Percentiles rank a stretch among this genome's conserved stretches.
phyloP scores from a whole-genome alignment of 495 filamentous ascomycete genomes.

The Saxophila tyrrhenica region DNA sequence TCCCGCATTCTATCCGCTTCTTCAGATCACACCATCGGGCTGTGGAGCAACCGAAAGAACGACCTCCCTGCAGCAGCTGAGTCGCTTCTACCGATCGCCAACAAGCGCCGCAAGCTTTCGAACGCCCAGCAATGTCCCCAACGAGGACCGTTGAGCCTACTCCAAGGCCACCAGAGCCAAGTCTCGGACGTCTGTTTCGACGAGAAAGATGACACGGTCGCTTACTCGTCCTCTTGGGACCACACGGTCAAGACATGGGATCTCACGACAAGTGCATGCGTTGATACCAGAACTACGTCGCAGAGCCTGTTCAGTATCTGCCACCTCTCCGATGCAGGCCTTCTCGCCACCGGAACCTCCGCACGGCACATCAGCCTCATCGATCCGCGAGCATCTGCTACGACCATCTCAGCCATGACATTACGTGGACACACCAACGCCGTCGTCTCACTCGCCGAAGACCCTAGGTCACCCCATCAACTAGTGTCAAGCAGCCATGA shows the following conservation, averaged over 20 bases:
- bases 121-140: conserved; percentile 49
- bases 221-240: conserved; percentile 80
- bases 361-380: conserved; percentile 82
- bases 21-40: conserved; percentile 62
- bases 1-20: conserved; percentile 74
- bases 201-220: conserved; percentile 70
- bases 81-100: conserved; percentile 47
- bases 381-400: conserved; percentile 68
- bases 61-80: conserved; percentile 60
- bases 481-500: conserved; percentile 78
- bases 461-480: conserved; percentile 64
- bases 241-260: conserved; percentile 86
- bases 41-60: conserved; percentile 72
- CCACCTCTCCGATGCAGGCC: conserved; percentile 51
- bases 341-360: conserved; percentile 74
- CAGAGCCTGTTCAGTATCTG: conserved; percentile 67
- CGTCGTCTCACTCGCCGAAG: conserved; percentile 56
- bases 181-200: conserved; percentile 74
- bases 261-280: conserved; percentile 59
- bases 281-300: conserved; percentile 71
- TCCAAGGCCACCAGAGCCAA: conserved; percentile 58
- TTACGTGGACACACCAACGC: conserved; percentile 82
- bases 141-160: conserved; percentile 64
- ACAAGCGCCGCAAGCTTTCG: conserved; percentile 70
- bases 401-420: conserved; percentile 68